Evolutionary conservation across 1,284 basidiomycete genomes (phyloP), one percentile per base, ranked within the genome.

Genomic region (Sporisorium graminicola): DNA sequence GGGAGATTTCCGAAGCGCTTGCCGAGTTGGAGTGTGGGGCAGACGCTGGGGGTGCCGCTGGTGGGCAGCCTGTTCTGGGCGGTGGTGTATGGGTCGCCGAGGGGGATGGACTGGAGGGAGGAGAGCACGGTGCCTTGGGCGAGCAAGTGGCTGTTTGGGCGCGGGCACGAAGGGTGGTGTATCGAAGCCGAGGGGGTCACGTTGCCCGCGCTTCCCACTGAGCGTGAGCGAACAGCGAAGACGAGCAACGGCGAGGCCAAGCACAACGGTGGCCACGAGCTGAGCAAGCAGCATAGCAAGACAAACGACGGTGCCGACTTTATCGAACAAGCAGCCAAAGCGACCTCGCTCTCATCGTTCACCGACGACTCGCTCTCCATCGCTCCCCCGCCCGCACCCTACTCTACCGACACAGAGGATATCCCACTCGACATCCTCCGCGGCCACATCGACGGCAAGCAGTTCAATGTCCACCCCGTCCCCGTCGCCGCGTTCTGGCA

Each of bases 41-140:
- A 68, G 47, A 67, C 70, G 40, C 5, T 73, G 2, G 42, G 26
- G 0, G 51, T 73, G 4, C 70, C 65, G n/a, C 1, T 73, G 12
- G 35, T 73, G 13, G 61, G 60, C 1, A 64, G 65, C 29, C 13
- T 73, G n/a, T 65, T 73, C 16, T 73, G 70, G 70, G 70, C 70
- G 9, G 13, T 64, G 8, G 65, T 67, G 24, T 73, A 73, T 24
- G 70, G 70, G 0, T 58, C 61, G 1, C 70, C 70, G 6, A 43
- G 31, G 6, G 58, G 59, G 24, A 62, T 64, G 53, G 61, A 40
- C 2, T 61, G 64, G 61, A 29, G 44, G 20, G 70, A 73, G 31
- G 57, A 67, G 47, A 44, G 59, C 1, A 65, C 64, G 42, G 26
- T 73, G 8, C 70, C 65, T 3, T 22, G n/a, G 35, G 40, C 47